These are phyloP conservation scores for Fraxinus paxiana DNA, from an alignment of 305 asterid species.

Conservation along the genomic window DNA sequence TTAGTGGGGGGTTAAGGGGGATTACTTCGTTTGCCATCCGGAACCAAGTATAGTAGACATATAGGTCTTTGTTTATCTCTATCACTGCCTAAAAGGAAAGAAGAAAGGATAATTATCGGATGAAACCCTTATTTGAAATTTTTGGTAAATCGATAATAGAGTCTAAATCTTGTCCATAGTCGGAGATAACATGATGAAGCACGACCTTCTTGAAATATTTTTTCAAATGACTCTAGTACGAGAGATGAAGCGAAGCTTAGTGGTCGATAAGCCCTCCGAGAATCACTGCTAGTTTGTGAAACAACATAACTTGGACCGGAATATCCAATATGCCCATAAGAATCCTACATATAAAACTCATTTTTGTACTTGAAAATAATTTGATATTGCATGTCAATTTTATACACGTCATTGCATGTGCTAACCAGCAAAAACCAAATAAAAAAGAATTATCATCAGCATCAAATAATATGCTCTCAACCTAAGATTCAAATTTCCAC, in stretches of 20 bases:
- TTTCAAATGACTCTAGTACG: neutral
- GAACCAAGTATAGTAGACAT: neutral
- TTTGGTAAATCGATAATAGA: neutral
- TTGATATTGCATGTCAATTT: neutral
- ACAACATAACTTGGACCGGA: neutral
- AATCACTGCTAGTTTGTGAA: neutral
- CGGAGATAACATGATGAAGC: neutral
- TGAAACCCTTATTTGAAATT: neutral
- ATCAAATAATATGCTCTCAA: constrained; percentile 1
- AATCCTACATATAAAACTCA: neutral
- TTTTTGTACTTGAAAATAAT: neutral
- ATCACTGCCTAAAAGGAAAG: neutral
- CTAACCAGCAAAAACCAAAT: neutral
- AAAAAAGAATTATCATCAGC: neutral
- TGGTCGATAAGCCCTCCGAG: neutral
- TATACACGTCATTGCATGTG: neutral
- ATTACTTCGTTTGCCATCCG: neutral
- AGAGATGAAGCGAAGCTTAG: neutral
- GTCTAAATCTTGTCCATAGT: neutral
- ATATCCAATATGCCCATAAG: constrained; percentile 3
- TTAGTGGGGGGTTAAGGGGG: neutral
- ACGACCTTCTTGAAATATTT: neutral
- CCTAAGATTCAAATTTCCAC: neutral
- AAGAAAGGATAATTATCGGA: neutral
- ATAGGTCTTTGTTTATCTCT: neutral